Evolutionary conservation across 2,329 filamentous ascomycete species (phyloP), one percentile per base, ranked within the genome.

Genomic region (Penicillium glabrum): DNA sequence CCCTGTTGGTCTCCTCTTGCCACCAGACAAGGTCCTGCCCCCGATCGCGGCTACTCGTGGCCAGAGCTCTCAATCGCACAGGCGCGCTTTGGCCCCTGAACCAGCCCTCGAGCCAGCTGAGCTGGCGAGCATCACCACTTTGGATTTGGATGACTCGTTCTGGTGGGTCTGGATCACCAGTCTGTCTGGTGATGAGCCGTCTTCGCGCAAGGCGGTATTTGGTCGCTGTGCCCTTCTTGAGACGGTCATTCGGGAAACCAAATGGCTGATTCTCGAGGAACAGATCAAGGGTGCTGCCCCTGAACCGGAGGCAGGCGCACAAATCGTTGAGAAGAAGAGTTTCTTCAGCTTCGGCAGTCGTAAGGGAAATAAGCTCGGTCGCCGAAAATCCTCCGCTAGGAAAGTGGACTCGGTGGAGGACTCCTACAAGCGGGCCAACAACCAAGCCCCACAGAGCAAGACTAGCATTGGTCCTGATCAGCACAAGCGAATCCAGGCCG

Each of bases 151-250:
- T 67, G 93, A 98, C 72, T 89, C 92, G 1, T 99, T 99, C 74
- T 99, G 95, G 95, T 98, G 95, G 93, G 95, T 98, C 4, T 99
- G 95, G 95, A 98, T 99, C 83, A 96, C 87, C 66, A 98, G 93
- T 80, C 79, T 99, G 68, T 92, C 93, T 1, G 89, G 87, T 0
- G 95, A 99, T 69, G 95, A 99, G 77, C 90, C 93, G 0, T 76
- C 86, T 0, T 83, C 88, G 11, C 86, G 95, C 59, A 99, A 99
- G 72, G 89, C 93, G 6, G 91, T 93, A 0, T 99, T 99, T 72
- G 95, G 95, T 37, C 85, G 95, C 61, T 99, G 95, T 69, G 91
- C 95, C 21, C 83, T 99, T 39, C 84, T 98, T 46, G 95, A 99
- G 74, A 98, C 95, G 0, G 81, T 85, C 14, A 95, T 98, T 59